Percentiles rank a stretch among this genome's conserved stretches.
Evolutionary conservation across 805 yeast species (phyloP).

Genomic region (Wickerhamomyces pijperi): DNA sequence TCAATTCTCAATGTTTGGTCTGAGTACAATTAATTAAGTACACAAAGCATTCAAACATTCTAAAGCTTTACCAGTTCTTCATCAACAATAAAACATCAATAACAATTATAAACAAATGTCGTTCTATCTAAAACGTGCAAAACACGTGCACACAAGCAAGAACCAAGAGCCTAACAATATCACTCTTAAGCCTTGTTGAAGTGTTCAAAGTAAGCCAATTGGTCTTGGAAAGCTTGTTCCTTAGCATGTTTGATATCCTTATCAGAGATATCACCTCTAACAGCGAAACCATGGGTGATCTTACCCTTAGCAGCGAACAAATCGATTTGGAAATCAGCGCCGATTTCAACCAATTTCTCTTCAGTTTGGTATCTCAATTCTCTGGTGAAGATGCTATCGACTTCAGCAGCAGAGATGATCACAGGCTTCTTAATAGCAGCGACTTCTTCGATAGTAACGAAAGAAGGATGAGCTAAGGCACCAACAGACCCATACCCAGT

Average conservation of each 20-base stretch:
- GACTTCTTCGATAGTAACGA: constrained; percentile 55
- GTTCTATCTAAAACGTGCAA: no score
- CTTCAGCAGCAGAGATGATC: constrained; percentile 64
- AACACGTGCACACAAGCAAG: no score
- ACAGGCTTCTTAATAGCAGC: constrained; percentile 41
- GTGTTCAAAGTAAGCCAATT: constrained; percentile 17
- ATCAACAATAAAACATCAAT: no score
- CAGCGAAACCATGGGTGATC: constrained; percentile 68
- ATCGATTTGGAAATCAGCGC: constrained; percentile 47
- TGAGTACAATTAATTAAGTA: no score
- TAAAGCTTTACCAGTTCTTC: no score
- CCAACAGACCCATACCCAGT: constrained; percentile 37
- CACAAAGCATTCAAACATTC: no score
- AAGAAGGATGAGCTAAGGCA: constrained; percentile 81
- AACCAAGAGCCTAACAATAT: no score
- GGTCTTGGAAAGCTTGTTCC: constrained; percentile 45
- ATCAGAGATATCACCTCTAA: constrained; percentile 56
- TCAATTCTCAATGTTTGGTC: no score
- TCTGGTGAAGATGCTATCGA: constrained; percentile 47
- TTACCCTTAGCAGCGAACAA: constrained; percentile 36
- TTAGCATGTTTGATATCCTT: constrained; percentile 51
- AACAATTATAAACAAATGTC: no score
- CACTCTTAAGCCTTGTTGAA: neutral
- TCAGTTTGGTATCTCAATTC: constrained; percentile 58
- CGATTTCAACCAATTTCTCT: constrained; percentile 39